These are phyloP conservation scores for Funneliformis mosseae DNA, from an alignment of 192 early-diverging fungal species.

Conservation along the genomic window DNA sequence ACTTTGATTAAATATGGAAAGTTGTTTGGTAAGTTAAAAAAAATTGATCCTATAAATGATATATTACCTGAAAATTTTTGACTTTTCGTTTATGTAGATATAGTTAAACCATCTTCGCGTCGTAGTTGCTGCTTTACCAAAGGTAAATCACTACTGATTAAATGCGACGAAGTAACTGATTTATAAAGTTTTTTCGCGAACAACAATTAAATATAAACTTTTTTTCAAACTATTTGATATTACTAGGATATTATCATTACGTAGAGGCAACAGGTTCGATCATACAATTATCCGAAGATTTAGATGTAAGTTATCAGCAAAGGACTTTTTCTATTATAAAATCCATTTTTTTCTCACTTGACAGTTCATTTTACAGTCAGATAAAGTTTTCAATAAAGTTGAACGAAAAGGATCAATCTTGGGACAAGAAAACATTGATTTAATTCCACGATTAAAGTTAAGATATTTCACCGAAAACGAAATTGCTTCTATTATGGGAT, in stretches of 20 bases:
- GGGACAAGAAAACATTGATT: background rate
- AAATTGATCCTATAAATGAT: background rate
- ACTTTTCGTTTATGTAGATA: slow-evolving; percentile 42
- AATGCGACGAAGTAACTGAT: no score
- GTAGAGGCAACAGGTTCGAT: slow-evolving; percentile 62
- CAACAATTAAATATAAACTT: no score
- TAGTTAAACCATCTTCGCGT: slow-evolving; percentile 62
- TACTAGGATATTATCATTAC: slow-evolving; percentile 67
- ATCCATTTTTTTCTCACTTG: background rate
- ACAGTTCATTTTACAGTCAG: background rate
- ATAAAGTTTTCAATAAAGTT: background rate
- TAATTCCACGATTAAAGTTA: slow-evolving; percentile 36
- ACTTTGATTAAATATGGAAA: slow-evolving; percentile 52
- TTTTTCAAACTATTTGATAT: no score
- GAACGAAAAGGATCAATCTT: background rate
- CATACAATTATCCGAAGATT: slow-evolving; percentile 50
- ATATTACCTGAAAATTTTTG: no score
- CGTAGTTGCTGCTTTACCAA: slow-evolving; percentile 85
- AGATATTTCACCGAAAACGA: slow-evolving; percentile 66
- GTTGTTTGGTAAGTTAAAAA: slow-evolving; percentile 49
- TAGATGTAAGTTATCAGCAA: slow-evolving; percentile 46
- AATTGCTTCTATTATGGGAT: slow-evolving; percentile 80
- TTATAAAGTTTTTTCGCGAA: no score
- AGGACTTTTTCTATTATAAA: background rate
- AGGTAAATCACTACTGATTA: slow-evolving; percentile 35